phyloP scores from a whole-genome alignment of 371 early-diverging fungal genomes.

The Mucor lusitanicus region DNA sequence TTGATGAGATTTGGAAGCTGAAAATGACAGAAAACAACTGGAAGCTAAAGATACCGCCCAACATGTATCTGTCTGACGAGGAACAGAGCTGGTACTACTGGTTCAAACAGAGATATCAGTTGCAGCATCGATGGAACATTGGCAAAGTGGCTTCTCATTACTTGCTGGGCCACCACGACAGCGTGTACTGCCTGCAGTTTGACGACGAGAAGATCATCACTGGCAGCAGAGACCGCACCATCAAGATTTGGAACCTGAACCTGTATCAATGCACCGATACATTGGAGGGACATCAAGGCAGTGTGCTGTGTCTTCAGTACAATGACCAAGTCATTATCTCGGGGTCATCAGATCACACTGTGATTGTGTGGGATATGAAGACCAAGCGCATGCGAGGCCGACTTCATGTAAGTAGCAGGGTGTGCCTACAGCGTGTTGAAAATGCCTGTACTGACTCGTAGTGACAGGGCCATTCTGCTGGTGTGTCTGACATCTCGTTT shows the following conservation, averaged over 20 bases:
- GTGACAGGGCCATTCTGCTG: slow-evolving; percentile 70
- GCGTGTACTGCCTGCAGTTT: slow-evolving; percentile 92
- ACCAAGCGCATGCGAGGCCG: slow-evolving; percentile 30
- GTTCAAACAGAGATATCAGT: slow-evolving; percentile 32
- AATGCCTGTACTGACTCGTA: slow-evolving; percentile 17
- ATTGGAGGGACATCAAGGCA: slow-evolving; percentile 81
- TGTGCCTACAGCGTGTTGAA: background rate
- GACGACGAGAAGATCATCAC: slow-evolving; percentile 79
- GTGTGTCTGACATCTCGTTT: slow-evolving; percentile 83
- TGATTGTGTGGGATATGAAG: slow-evolving; percentile 84
- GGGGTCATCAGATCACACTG: slow-evolving; percentile 88
- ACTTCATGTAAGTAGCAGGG: slow-evolving; percentile 33
- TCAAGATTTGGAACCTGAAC: slow-evolving; percentile 65
- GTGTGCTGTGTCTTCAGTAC: slow-evolving; percentile 90
- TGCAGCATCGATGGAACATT: slow-evolving; percentile 37
- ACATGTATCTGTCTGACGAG: slow-evolving; percentile 9
- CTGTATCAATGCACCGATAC: slow-evolving; percentile 58
- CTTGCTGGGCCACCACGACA: slow-evolving; percentile 79
- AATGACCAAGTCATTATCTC: slow-evolving; percentile 79
- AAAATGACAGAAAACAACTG: slow-evolving; percentile 18
- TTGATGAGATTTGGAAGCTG: slow-evolving; percentile 25
- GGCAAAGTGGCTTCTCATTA: slow-evolving; percentile 38
- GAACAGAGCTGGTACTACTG: slow-evolving; percentile 34
- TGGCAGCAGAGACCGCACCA: slow-evolving; percentile 88
- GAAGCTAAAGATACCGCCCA: slow-evolving; percentile 19